Evolutionary conservation across 345 rosid species (phyloP), one percentile per base, ranked within the genome.

Genomic region (Raphanus raphanistrum): DNA sequence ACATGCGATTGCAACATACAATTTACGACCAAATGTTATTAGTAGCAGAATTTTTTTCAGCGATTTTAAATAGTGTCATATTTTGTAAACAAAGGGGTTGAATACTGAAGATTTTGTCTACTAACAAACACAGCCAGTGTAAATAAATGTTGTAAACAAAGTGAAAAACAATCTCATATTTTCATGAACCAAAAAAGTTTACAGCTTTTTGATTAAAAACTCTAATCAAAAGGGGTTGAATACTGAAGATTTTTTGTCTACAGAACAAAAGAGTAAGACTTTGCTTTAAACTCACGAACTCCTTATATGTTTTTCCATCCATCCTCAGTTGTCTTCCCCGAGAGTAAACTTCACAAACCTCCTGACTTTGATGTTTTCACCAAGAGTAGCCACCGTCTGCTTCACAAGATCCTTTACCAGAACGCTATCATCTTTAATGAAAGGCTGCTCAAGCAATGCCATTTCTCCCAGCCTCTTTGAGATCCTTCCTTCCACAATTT

Each of bases 351-450:
- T 80, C 12, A 83, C 82, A 76, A 93, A 89, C 79, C 94, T 87
- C 73, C 94, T 77, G 35, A 90, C 94, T 79, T 90, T 90, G 64
- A 94, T 87, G 86, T 92, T 94, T 89, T 94, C 98, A 1, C 98
- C 98, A 21, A 92, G 91, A 3, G 94, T 86, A 64, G 97, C 99
- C 11, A 92, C 87, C 0, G 90, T 92, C 71, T 90, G 97, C 89
- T 87, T 92, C 77, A 88, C 90, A 80, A 88, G 52, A 79, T 95
- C 99, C 82, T 90, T 95, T 73, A 91, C 92, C 75, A 92, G 52
- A 54, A 90, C 52, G 17, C 85, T 85, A 72, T 92, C 98, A 29
- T 92, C 81, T 84, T 88, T 95, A 1, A 90, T 83, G 80, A 82
- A 94, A 0, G 96, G 90, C 73, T 94, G 98, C 73, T 90, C 98